Evolutionary conservation across 176 grass and related monocot species (phyloP).

Genomic region (Elaeis guineensis): DNA sequence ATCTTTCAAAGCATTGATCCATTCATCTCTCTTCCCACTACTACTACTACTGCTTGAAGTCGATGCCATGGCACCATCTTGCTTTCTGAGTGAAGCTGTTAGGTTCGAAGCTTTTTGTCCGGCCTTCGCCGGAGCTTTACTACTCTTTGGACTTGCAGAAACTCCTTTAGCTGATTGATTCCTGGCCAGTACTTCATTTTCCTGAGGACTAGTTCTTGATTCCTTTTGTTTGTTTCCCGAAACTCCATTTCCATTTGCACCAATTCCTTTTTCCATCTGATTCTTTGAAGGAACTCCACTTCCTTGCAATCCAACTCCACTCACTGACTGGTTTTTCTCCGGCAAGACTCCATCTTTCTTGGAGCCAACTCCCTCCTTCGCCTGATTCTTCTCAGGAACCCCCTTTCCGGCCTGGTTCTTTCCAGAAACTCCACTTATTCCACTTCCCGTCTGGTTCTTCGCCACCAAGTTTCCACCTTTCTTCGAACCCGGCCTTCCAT

Average conservation of each 20-base stretch:
- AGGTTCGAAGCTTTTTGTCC: slow-evolving; percentile 5
- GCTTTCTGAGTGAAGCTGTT: slow-evolving; percentile 18
- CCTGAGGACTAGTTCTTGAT: too few species aligned
- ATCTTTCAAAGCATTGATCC: slow-evolving; percentile 53
- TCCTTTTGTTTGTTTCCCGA: slow-evolving; percentile 18
- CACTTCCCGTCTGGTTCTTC: slow-evolving; percentile 8
- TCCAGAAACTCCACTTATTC: neutral
- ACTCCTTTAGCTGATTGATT: neutral
- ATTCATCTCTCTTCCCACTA: slow-evolving; percentile 27
- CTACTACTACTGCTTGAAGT: slow-evolving; percentile 12
- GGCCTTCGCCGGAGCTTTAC: neutral
- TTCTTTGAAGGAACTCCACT: slow-evolving; percentile 19
- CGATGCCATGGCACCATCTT: slow-evolving; percentile 1
- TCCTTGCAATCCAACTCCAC: neutral
- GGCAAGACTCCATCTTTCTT: slow-evolving; percentile 17
- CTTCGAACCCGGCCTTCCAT: neutral
- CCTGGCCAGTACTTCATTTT: too few species aligned
- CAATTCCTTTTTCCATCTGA: neutral
- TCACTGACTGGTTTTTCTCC: slow-evolving; percentile 26
- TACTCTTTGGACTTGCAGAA: slow-evolving; percentile 6
- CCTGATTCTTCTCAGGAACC: slow-evolving; percentile 7
- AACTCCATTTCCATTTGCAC: slow-evolving; percentile 11
- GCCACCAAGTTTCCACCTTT: neutral
- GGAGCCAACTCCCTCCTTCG: slow-evolving; percentile 14
- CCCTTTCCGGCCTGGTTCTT: slow-evolving; percentile 13